These are phyloP conservation scores for Thinopyrum obtusiflorum DNA, from an alignment of 202 grass and related monocot species.

Conservation along the genomic window DNA sequence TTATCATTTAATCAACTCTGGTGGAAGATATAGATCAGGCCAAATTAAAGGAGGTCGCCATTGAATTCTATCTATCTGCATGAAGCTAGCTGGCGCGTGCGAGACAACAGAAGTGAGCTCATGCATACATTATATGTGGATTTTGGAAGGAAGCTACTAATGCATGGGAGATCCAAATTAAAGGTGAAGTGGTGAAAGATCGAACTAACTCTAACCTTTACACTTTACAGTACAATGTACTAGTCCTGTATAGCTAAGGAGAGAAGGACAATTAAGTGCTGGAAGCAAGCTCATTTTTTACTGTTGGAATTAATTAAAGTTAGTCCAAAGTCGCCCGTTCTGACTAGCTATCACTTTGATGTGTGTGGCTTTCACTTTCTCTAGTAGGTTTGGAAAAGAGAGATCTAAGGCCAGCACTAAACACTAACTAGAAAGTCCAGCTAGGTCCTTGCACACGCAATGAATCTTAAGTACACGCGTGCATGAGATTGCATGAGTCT, in stretches of 20 bases:
- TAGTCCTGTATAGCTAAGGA: neutral
- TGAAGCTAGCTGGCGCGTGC: conserved; percentile 9
- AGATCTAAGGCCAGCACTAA: neutral
- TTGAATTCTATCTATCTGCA: conserved; percentile 29
- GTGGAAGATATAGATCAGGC: neutral
- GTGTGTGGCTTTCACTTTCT: neutral
- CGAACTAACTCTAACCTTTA: neutral
- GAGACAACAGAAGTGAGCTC: conserved; percentile 35
- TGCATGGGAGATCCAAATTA: conserved; percentile 6
- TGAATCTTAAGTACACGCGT: neutral
- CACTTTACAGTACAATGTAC: neutral
- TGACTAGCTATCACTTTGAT: conserved; percentile 16
- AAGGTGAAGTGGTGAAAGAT: neutral
- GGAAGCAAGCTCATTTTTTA: neutral
- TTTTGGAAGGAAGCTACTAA: neutral
- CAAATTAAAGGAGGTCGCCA: conserved; percentile 22
- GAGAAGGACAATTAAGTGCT: neutral
- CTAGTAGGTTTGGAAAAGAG: neutral
- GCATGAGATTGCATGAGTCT: too few relatives aligned
- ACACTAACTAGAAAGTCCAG: neutral
- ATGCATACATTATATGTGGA: conserved; percentile 7
- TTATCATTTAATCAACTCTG: conserved; percentile 5
- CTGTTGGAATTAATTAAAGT: neutral
- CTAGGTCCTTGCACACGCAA: neutral
- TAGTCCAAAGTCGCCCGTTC: conserved; percentile 13